Evolutionary conservation across 768 basidiomycete species (phyloP), one percentile per base, ranked within the genome.

Genomic region (Xerocomellus intermedius): DNA sequence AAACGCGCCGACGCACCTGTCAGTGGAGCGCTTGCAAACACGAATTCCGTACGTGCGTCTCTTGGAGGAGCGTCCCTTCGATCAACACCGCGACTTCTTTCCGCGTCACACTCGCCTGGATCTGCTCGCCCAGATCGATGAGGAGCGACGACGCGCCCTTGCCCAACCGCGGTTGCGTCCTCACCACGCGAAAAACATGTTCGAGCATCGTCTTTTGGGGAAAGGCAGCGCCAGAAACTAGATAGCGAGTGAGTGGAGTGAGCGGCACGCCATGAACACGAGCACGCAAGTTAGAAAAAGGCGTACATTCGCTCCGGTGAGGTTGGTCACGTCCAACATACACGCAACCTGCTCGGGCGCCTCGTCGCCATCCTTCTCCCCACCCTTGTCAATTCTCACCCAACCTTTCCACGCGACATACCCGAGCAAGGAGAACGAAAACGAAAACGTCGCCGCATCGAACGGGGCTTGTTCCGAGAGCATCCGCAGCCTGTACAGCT

Each of bases 11-110:
- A 24, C 74, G 24, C 44, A 93, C 94, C 80, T 94, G n/a, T n/a
- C n/a, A n/a, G n/a, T n/a, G 92, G 2, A 98, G 76, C 1, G 94
- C 80, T 63, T 95, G 94, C 21, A 98, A 74, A 64, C 91, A 93
- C 9, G 94, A 86, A 64, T 88, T 89, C 16, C 96, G 81, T 2
- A 90, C 91, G 63, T 92, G 88, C 0, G 85, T 86, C 63, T 98
- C 96, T 63, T 93, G 91, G 17, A 81, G 73, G 8, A 98, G 76
- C 0, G 86, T 89, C 2, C 94, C 92, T 8, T 69, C 73, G 21
- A 98, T 74, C 39, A 98, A 74, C 17, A 84, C 80, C 2, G 72
- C 62, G 3, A 84, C 77, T 66, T 99, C 96, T 17, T 76, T 79
- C 13, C 65, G 61, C 1, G 82, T 80, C 0, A 88, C 86, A 21